Evolutionary conservation across 257 asterid genomes (phyloP).

Genomic region (Solanum lycopersicoides): DNA sequence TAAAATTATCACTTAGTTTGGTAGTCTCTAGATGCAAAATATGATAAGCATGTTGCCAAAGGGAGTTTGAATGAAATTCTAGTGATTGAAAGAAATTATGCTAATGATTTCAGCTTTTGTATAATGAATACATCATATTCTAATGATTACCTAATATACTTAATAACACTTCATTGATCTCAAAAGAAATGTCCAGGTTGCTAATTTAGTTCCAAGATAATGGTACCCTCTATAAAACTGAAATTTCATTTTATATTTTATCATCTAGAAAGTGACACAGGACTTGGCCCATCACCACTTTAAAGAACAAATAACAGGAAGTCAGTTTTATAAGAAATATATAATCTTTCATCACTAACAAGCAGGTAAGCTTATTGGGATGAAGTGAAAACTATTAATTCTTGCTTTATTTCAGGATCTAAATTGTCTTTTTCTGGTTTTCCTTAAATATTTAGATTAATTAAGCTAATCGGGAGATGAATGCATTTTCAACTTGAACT

Average conservation of each 20-base stretch:
- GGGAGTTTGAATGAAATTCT: neutral
- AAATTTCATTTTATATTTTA: neutral
- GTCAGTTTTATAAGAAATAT: neutral
- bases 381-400: neutral
- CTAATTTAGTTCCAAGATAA: neutral
- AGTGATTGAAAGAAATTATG: neutral
- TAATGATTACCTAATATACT: neutral
- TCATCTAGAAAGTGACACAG: neutral
- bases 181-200: neutral
- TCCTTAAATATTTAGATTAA: neutral
- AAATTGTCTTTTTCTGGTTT: neutral
- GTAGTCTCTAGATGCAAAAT: neutral
- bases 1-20: neutral
- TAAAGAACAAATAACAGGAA: neutral
- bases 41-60: neutral
- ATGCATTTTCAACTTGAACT: constrained; percentile 14
- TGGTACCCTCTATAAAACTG: neutral
- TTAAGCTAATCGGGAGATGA: neutral
- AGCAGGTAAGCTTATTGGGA: neutral
- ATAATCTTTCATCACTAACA: neutral
- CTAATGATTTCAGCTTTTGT: neutral
- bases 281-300: neutral
- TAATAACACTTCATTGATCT: neutral
- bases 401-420: neutral
- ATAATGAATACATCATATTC: neutral